Base-by-base conservation (phyloP, 2,329 filamentous ascomycete species). In the Rasamsonia emersonii region DNA sequence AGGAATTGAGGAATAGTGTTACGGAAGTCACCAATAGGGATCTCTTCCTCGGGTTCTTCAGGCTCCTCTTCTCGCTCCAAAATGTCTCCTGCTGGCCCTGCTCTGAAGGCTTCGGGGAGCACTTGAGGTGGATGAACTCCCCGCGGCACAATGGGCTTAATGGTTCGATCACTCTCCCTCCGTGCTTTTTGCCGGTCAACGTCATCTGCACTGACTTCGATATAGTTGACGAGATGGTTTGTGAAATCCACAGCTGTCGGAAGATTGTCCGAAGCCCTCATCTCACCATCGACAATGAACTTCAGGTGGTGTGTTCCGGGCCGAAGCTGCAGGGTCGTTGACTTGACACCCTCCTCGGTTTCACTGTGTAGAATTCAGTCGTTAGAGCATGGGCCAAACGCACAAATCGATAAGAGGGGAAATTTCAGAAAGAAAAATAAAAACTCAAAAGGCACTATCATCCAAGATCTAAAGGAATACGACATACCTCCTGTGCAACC, bases 201-300 rank as follows among this genome's bases (percentile, higher is more conserved):
- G 50, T 88, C 81, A 35, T 86, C 80, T 20, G 84, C 77, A 48
- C 74, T 84, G 40, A 96, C 83, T 64, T 98, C 91, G 51, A 98
- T 85, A 56, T 96, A 98, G 62, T 98, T 98, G 61, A 98, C 89
- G 11, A 98, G 70, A 54, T 94, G 93, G 64, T 96, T 96, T 43
- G 86, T 93, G 57, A 93, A 95, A 58, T 98, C 91, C 37, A 98
- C 91, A 2, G 91, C 93, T 0, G 91, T 96, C 9, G 91, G 89
- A 34, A 95, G 70, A 42, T 82, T 77, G 38, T 83, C 78, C 10
- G 86, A 91, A 9, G 86, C 91, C 54, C 81, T 76, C 86, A 95
- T 94, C 51, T 89, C 80, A 37, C 83, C 84, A 61, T 96, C 89
- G 30, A 95, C 86, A 45, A 98, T 73, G 63, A 96, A 98, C 53